Conservation (phyloP, 768 basidiomycete species). For the Tylopilus plumbeoviolaceoides region DNA sequence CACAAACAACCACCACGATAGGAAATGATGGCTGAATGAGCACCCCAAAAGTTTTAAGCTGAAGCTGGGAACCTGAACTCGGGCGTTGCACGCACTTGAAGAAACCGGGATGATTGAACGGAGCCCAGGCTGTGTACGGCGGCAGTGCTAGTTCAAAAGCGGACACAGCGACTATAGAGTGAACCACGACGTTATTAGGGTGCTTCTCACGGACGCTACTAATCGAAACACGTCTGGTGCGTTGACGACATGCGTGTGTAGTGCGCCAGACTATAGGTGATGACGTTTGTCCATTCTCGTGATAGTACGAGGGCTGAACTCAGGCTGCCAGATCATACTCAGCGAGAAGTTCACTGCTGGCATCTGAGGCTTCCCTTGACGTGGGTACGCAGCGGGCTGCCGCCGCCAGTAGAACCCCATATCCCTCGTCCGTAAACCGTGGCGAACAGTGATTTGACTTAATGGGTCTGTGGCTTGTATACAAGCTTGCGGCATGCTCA, state of each 20-base stretch:
- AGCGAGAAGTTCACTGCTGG: not conserved
- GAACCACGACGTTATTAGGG: not conserved
- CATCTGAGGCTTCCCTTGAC: not conserved
- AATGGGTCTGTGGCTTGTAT: not conserved
- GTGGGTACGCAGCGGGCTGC: constrained; percentile 3
- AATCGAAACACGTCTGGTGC: not conserved
- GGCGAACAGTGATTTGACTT: not conserved
- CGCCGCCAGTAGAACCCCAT: not conserved
- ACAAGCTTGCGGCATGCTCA: not conserved
- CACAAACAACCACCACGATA: not conserved
- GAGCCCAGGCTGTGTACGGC: not conserved
- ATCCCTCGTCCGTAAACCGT: not conserved
- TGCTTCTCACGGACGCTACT: constrained; percentile 11
- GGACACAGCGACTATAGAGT: too few species aligned
- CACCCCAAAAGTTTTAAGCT: constrained; percentile 12
- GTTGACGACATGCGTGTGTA: not conserved
- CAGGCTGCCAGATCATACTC: constrained; percentile 4
- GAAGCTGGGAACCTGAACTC: constrained; percentile 12
- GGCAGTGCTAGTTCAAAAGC: not conserved
- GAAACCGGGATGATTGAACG: not conserved
- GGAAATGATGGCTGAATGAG: not conserved
- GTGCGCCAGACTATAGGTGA: not conserved
- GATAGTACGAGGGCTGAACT: not conserved
- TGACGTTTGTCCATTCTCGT: constrained; percentile 3
- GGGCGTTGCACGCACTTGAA: not conserved